Conservation (phyloP, 1,284 basidiomycete species). For the Moesziomyces sp. region DNA sequence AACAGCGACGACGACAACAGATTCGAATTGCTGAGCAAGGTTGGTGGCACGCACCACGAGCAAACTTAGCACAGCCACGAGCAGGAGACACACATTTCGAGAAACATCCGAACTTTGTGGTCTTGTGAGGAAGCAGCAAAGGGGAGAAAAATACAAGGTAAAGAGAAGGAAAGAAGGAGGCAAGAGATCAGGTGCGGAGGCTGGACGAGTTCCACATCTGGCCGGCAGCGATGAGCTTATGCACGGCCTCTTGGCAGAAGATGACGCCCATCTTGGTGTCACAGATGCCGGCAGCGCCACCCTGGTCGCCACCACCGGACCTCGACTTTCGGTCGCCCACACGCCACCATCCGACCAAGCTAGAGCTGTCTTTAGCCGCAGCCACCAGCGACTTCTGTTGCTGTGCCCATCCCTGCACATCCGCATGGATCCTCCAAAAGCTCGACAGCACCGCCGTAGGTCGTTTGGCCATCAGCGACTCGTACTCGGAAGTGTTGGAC, state of each 20-base stretch:
- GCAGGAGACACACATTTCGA: too few species aligned
- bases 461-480: conserved; percentile 22
- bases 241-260: conserved; percentile 54
- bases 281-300: conserved; percentile 50
- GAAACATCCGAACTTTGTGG: too few species aligned
- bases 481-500: conserved; percentile 15
- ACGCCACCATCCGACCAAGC: conserved; percentile 58
- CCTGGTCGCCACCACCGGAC: conserved; percentile 45
- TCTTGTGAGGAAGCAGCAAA: too few species aligned
- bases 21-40: too few species aligned
- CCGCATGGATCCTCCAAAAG: conserved; percentile 56
- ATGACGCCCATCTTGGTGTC: conserved; percentile 46
- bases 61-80: background rate
- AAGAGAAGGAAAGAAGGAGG: background rate
- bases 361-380: conserved; percentile 31
- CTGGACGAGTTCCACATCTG: conserved; percentile 37
- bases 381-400: conserved; percentile 37
- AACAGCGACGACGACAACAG: too few species aligned
- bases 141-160: too few species aligned
- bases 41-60: background rate
- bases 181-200: background rate
- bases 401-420: conserved; percentile 49
- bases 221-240: conserved; percentile 50
- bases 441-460: conserved; percentile 51
- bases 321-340: conserved; percentile 36